Conservation (phyloP, 148 eudicot genomes). For the Amaranthus hypochondriacus region DNA sequence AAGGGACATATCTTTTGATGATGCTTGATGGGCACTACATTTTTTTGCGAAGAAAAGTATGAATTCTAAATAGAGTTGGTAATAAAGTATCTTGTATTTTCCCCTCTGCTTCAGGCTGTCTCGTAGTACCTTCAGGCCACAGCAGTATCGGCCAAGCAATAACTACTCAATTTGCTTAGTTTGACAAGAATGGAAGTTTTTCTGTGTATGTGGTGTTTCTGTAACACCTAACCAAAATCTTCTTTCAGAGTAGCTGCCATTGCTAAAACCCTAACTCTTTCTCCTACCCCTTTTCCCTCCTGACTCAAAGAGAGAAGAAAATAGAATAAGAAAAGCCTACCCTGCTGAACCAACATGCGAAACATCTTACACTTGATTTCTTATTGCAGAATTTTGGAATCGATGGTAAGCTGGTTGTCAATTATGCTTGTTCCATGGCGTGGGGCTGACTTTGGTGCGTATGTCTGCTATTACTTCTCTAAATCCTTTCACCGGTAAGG, state of each 20-base stretch:
- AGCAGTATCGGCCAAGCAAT: too few species aligned
- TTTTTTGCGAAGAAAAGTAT: too few species aligned
- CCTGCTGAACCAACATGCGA: not conserved
- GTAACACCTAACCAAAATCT: not conserved
- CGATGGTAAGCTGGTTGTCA: slow-evolving; percentile 78
- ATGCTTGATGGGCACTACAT: too few species aligned
- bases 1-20: too few species aligned
- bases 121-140: too few species aligned
- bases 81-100: too few species aligned
- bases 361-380: slow-evolving; percentile 2
- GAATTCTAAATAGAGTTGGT: too few species aligned
- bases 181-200: not conserved
- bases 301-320: too few species aligned
- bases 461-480: not conserved
- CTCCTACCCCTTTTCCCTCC: not conserved
- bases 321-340: not conserved
- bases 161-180: not conserved
- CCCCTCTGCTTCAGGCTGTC: too few species aligned
- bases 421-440: slow-evolving; percentile 91
- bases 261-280: not conserved
- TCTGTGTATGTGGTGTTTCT: not conserved
- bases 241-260: not conserved
- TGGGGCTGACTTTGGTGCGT: slow-evolving; percentile 55
- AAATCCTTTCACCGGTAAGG: slow-evolving; percentile 12
- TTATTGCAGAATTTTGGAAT: slow-evolving; percentile 74